phyloP scores from a whole-genome alignment of 208 protist genomes.

The Leishmania arabica region DNA sequence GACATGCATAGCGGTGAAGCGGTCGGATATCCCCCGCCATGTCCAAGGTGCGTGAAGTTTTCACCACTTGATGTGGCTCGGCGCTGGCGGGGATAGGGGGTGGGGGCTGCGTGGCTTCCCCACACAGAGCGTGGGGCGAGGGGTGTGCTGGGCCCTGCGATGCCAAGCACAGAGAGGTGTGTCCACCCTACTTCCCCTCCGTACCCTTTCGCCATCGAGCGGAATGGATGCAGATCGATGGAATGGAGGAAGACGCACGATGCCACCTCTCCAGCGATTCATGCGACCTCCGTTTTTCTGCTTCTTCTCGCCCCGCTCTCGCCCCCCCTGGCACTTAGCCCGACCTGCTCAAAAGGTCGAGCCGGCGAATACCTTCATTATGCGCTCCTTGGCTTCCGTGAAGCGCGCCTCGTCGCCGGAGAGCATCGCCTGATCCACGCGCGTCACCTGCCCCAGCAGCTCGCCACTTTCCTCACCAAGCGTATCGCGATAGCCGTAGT shows the following conservation, averaged over 20 bases:
- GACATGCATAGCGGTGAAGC: not conserved
- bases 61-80: not conserved
- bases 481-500: conserved; percentile 50
- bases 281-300: not conserved
- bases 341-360: conserved; percentile 9
- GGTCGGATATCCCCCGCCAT: no score
- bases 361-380: conserved; percentile 47
- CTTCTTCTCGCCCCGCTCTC: not conserved
- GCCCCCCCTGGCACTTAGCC: not conserved
- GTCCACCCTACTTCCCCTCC: no score
- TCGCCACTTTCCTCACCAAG: conserved; percentile 12
- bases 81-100: not conserved
- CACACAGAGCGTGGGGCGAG: not conserved
- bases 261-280: not conserved
- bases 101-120: not conserved
- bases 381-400: conserved; percentile 48
- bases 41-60: no score
- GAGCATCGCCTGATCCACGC: conserved; percentile 75
- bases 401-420: conserved; percentile 64
- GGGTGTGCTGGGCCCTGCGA: not conserved
- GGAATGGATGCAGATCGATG: not conserved
- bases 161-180: not conserved
- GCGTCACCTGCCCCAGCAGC: conserved; percentile 51
- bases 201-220: not conserved
- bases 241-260: not conserved